Conservation (phyloP, 768 basidiomycete species). For the Calvatia gigantea region DNA sequence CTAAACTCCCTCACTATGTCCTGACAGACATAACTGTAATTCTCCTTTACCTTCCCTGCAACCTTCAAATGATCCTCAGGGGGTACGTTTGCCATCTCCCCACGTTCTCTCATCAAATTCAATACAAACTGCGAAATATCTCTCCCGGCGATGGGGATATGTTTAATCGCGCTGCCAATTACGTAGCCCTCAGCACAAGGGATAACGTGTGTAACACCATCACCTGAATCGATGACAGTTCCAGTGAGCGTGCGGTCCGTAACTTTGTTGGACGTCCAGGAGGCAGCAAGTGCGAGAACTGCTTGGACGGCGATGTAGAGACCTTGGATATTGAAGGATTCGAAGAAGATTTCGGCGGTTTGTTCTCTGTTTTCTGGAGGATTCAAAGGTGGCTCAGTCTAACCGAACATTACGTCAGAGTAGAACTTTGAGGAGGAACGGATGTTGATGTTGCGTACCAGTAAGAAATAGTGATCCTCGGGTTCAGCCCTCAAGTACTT, state of each 20-base stretch:
- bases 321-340: conserved; percentile 99
- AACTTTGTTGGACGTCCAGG: conserved; percentile 90
- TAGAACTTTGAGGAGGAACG: background rate
- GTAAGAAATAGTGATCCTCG: conserved; percentile 96
- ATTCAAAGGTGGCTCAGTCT: conserved; percentile 99
- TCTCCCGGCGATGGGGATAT: conserved; percentile 97
- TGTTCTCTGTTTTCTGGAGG: conserved; percentile 98
- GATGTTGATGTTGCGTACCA: conserved; percentile 53
- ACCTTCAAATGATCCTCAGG: conserved; percentile 93
- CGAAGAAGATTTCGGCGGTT: conserved; percentile 99
- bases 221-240: conserved; percentile 98
- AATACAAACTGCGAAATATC: conserved; percentile 97
- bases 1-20: conserved; percentile 99
- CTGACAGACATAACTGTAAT: conserved; percentile 97
- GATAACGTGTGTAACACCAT: conserved; percentile 99
- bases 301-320: conserved; percentile 99
- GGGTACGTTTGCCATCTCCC: conserved; percentile 86
- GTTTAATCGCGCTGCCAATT: conserved; percentile 97
- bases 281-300: conserved; percentile 95
- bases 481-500: conserved; percentile 98
- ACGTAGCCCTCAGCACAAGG: conserved; percentile 97
- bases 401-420: background rate
- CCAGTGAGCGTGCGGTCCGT: conserved; percentile 91
- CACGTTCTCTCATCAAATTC: conserved; percentile 92
- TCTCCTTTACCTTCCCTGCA: conserved; percentile 94